These are phyloP conservation scores for Ceratobasidium sp. DNA, from an alignment of 1,284 basidiomycete species.

Conservation along the genomic window DNA sequence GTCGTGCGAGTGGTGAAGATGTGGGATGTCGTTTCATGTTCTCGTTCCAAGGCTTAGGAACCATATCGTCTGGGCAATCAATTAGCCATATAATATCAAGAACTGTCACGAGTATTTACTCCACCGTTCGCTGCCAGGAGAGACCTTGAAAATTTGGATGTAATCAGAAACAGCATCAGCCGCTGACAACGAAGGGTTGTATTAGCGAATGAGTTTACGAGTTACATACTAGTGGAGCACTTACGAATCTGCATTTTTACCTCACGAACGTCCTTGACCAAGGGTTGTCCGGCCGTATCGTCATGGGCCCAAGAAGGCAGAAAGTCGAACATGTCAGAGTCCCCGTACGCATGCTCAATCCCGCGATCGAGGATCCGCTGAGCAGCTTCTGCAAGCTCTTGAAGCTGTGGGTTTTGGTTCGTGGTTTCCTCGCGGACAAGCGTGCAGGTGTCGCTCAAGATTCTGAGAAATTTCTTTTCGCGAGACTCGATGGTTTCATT, in stretches of 20 bases:
- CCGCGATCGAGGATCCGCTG: not conserved
- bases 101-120: too few species aligned
- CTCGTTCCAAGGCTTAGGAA: not conserved
- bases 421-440: slow-evolving; percentile 7
- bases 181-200: too few species aligned
- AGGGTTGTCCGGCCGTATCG: not conserved
- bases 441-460: slow-evolving; percentile 15
- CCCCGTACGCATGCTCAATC: slow-evolving; percentile 2
- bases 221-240: too few species aligned
- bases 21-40: slow-evolving; percentile 15
- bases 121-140: too few species aligned
- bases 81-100: too few species aligned
- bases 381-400: not conserved
- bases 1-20: slow-evolving; percentile 1
- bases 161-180: too few species aligned
- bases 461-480: not conserved
- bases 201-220: too few species aligned
- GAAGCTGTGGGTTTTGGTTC: not conserved
- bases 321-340: slow-evolving; percentile 14
- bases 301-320: slow-evolving; percentile 41
- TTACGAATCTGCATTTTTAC: too few species aligned
- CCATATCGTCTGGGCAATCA: not conserved
- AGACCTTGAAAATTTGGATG: too few species aligned
- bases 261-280: slow-evolving; percentile 31
- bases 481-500: not conserved